Evolutionary conservation across 768 basidiomycete genomes (phyloP), one percentile per base, ranked within the genome.

Genomic region (Mycena amicta): DNA sequence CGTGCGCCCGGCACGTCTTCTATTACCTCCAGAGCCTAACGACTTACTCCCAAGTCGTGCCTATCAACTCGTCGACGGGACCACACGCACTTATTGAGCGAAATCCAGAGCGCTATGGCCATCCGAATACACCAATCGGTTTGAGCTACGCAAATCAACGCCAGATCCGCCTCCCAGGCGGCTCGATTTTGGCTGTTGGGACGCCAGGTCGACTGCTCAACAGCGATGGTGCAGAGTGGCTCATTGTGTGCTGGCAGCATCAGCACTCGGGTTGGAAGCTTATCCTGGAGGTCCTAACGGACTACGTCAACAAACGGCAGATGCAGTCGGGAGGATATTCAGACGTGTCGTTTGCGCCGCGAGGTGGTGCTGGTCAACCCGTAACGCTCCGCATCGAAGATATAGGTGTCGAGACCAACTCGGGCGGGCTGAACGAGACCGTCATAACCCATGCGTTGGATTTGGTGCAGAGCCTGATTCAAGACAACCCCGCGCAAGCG

Each of bases 191-290:
- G 4, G 87, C 88, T 23, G 77, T 83, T 5, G 82, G 83, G 22
- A 86, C 90, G 1, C 71, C 76, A 1, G 94, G 92, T 2, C 82
- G 83, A 6, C 77, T 94, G 22, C 77, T 95, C 30, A 92, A 86
- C 61, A 80, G 82, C 11, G 90, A 92, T 52, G 82, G 82, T 3
- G 85, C 83, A 2, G 89, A 92, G 23, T 77, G 84, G 18, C 73
- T 88, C 22, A 87, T 90, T 4, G 81, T 95, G 1, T 80, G 82
- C 20, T 97, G 95, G 95, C 80, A 88, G 60, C 87, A 90, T 62
- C 78, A 85, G 45, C 87, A 93, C 67, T 92, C 89, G 5, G 93
- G 91, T 2, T 97, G 95, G 95, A 89, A 84, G 62, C 70, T 96
- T 15, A 72, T 96, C 5, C 70, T 93, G n/a, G 93, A 94, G 64